Conservation (phyloP, 306 rosid genomes). For the Cajanus cajan region DNA sequence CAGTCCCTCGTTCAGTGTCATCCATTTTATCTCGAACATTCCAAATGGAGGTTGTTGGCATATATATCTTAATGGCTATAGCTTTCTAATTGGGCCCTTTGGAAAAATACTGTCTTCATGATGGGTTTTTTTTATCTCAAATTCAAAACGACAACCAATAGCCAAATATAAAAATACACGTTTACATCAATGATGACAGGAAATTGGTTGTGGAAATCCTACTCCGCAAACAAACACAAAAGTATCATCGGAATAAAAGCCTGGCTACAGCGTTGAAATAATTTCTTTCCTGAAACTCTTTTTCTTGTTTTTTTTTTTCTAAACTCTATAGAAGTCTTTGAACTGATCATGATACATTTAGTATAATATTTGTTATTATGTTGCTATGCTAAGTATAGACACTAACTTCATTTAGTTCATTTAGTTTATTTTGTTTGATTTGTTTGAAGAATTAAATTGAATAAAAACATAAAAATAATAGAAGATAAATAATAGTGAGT, state of each 20-base stretch:
- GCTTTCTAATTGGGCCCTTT: not conserved
- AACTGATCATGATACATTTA: no score
- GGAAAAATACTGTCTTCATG: not conserved
- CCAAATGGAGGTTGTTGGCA: not conserved
- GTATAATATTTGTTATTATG: no score
- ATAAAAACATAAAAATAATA: no score
- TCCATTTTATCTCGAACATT: not conserved
- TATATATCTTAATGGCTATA: not conserved
- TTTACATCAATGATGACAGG: not conserved
- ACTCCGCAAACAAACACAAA: constrained; percentile 33
- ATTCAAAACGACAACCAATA: not conserved
- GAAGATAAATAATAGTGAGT: no score
- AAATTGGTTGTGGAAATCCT: constrained; percentile 41
- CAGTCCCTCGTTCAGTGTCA: not conserved
- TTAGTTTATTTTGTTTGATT: no score
- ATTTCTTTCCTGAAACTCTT: no score
- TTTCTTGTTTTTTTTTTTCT: no score
- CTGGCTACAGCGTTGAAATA: constrained; percentile 22
- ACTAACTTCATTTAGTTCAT: no score
- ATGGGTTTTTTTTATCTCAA: not conserved
- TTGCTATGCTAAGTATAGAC: no score
- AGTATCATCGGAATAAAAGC: constrained; percentile 11
- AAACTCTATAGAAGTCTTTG: no score
- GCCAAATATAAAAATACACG: not conserved
- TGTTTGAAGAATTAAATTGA: no score